phyloP scores from a whole-genome alignment of 2,329 filamentous ascomycete species.

The Penicillium sp. region DNA sequence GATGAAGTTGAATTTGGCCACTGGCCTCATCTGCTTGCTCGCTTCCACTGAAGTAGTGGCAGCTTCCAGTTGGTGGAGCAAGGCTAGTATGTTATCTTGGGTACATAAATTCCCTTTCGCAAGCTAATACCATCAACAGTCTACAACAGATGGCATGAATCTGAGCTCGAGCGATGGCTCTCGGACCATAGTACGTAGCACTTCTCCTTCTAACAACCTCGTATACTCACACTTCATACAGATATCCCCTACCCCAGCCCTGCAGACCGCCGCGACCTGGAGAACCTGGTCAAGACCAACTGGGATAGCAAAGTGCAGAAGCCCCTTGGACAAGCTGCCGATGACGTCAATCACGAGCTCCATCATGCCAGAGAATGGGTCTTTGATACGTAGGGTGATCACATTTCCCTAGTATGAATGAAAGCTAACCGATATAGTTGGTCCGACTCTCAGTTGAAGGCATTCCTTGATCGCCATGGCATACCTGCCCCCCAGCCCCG shows the following conservation, averaged over 20 bases:
- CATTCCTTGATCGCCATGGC: constrained; percentile 83
- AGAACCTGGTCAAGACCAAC: constrained; percentile 81
- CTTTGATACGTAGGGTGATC: constrained; percentile 64
- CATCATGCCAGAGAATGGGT: constrained; percentile 81
- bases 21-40: constrained; percentile 68
- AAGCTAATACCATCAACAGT: constrained; percentile 49
- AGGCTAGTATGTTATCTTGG: constrained; percentile 64
- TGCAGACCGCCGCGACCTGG: constrained; percentile 90
- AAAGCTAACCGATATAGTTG: constrained; percentile 55
- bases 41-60: constrained; percentile 64
- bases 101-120: background rate
- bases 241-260: constrained; percentile 84
- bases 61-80: constrained; percentile 81
- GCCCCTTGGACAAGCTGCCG: constrained; percentile 73
- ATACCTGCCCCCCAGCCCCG: constrained; percentile 87
- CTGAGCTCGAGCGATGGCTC: constrained; percentile 94
- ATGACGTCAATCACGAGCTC: constrained; percentile 71
- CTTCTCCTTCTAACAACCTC: background rate
- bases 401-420: background rate
- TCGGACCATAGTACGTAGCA: constrained; percentile 65
- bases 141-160: constrained; percentile 99
- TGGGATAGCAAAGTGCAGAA: constrained; percentile 77
- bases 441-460: constrained; percentile 89
- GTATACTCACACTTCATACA: constrained; percentile 13
- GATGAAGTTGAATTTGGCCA: constrained; percentile 74